A percentile compares a stretch with the other conserved stretches of the same genome.
Conservation (phyloP, 345 rosid species). For the Ceriops decandra region DNA sequence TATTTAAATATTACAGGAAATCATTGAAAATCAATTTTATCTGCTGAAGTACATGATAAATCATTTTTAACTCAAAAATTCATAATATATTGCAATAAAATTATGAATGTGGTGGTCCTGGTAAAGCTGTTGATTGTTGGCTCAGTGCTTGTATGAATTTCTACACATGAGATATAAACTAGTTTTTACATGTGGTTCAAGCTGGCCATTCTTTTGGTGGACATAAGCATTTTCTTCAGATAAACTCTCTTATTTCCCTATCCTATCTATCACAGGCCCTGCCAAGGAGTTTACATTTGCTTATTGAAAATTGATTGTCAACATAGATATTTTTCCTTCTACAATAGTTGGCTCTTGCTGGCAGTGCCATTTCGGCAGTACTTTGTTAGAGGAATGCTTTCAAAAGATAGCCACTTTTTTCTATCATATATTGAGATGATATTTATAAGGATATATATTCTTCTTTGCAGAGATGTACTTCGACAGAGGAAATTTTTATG, state of each 20-base stretch:
- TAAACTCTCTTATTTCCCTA: neutral
- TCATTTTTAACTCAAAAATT: no score
- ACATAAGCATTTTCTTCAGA: neutral
- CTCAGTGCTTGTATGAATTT: no score
- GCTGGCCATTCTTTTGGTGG: neutral
- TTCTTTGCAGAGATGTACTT: constrained; percentile 78
- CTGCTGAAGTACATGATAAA: no score
- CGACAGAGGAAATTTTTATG: constrained; percentile 92
- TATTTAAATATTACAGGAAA: no score
- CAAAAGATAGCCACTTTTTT: constrained; percentile 1
- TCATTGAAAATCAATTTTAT: no score
- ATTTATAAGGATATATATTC: constrained; percentile 12
- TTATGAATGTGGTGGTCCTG: no score
- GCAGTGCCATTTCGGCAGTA: neutral
- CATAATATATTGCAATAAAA: no score
- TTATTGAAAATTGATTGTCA: neutral
- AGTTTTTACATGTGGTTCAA: neutral
- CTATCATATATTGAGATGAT: constrained; percentile 4
- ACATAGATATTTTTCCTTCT: neutral
- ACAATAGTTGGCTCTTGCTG: neutral
- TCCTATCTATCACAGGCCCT: neutral
- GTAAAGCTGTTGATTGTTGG: no score
- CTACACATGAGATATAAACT: neutral
- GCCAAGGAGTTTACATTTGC: neutral
- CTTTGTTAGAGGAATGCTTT: constrained; percentile 2